These are phyloP conservation scores for Grigorovia humatica DNA, from an alignment of 805 yeast species.

Conservation along the genomic window DNA sequence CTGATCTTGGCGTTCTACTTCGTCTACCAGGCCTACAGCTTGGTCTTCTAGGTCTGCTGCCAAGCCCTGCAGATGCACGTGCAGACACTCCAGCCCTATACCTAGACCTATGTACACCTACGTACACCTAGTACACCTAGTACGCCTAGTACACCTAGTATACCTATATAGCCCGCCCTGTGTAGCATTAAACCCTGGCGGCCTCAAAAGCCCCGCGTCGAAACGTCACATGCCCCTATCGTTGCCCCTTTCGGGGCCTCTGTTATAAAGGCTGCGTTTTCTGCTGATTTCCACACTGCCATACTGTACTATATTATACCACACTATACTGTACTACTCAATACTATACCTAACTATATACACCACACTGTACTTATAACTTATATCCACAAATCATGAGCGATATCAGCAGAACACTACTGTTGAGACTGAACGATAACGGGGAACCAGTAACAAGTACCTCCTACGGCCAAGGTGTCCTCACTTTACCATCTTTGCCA, in stretches of 20 bases:
- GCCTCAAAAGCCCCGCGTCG: neutral
- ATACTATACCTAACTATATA: neutral
- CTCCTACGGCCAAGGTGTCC: slow-evolving; percentile 30
- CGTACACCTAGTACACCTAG: neutral
- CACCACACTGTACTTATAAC: neutral
- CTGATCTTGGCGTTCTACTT: slow-evolving; percentile 24
- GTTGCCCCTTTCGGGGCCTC: neutral
- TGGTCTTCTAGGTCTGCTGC: slow-evolving; percentile 7
- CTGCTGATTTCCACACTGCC: too few species aligned
- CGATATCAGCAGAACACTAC: slow-evolving; percentile 17
- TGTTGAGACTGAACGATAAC: slow-evolving; percentile 27
- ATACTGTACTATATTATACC: neutral
- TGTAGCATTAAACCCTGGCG: neutral
- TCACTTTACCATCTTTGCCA: slow-evolving; percentile 32
- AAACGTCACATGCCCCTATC: neutral
- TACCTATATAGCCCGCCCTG: neutral
- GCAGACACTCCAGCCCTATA: neutral
- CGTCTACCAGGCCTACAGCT: slow-evolving; percentile 18
- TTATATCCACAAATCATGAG: neutral
- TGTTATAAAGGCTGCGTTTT: neutral
- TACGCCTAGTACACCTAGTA: too few species aligned
- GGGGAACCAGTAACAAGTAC: slow-evolving; percentile 29
- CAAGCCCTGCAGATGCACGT: neutral
- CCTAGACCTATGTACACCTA: neutral
- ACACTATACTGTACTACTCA: neutral